These are phyloP conservation scores for Collybiopsis confluens DNA, from an alignment of 768 basidiomycete genomes.

Conservation along the genomic window DNA sequence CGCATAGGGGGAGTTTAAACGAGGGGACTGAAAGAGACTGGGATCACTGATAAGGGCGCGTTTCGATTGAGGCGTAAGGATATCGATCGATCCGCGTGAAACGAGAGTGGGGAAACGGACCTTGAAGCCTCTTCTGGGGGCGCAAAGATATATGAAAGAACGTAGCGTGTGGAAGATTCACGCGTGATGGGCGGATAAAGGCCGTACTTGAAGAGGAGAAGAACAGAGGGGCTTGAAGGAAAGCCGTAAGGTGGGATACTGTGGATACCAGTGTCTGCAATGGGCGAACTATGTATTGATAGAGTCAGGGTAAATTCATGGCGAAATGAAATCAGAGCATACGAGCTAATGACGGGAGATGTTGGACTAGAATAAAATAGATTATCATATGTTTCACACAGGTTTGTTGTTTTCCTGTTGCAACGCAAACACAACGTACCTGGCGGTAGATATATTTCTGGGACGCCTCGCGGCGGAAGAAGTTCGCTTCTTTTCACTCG, in stretches of 20 bases:
- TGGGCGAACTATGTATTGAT: slow-evolving; percentile 16
- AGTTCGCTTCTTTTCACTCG: slow-evolving; percentile 76
- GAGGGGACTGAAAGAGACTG: slow-evolving; percentile 28
- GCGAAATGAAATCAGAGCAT: slow-evolving; percentile 17
- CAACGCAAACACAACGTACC: slow-evolving; percentile 38
- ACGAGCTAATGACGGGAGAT: slow-evolving; percentile 33
- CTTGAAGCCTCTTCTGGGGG: slow-evolving; percentile 54
- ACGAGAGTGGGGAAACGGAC: slow-evolving; percentile 23
- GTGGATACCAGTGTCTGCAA: slow-evolving; percentile 22
- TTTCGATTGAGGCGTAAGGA: neutral
- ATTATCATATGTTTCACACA: neutral
- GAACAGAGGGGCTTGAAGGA: slow-evolving; percentile 20
- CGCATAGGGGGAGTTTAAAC: slow-evolving; percentile 48
- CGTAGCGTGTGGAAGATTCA: slow-evolving; percentile 58
- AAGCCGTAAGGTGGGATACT: slow-evolving; percentile 15
- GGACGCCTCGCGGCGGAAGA: slow-evolving; percentile 56
- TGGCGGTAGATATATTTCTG: slow-evolving; percentile 54
- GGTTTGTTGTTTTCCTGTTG: no score
- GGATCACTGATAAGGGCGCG: slow-evolving; percentile 29
- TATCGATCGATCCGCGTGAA: neutral
- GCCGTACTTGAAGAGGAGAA: slow-evolving; percentile 43
- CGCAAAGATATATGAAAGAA: slow-evolving; percentile 70
- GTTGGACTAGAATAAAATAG: slow-evolving; percentile 14
- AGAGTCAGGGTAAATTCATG: slow-evolving; percentile 12
- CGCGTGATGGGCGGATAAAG: slow-evolving; percentile 50